phyloP scores from a whole-genome alignment of 2,329 filamentous ascomycete genomes.

The Trichoderma cornu-damae region DNA sequence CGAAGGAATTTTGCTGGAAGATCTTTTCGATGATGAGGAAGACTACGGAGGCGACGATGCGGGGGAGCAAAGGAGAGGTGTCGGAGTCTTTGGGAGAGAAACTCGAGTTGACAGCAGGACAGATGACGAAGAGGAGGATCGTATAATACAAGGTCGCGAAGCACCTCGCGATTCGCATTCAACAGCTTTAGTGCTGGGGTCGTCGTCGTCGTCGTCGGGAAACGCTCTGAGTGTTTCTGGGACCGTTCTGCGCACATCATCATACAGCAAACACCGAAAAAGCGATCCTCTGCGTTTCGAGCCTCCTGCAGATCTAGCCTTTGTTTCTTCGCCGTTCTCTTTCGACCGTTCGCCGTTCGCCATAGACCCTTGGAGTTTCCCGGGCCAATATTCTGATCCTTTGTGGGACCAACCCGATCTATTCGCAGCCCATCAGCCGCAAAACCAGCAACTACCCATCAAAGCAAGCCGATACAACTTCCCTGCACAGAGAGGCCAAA shows the following conservation, averaged over 20 bases:
- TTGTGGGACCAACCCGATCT: slow-evolving; percentile 14
- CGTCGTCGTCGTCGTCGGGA: slow-evolving; percentile 1
- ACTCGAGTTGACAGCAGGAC: neutral
- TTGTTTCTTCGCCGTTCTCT: slow-evolving; percentile 22
- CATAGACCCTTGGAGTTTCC: slow-evolving; percentile 17
- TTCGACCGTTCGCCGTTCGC: slow-evolving; percentile 21
- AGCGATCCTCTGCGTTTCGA: slow-evolving; percentile 13
- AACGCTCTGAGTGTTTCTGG: neutral
- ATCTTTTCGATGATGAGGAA: slow-evolving; percentile 27
- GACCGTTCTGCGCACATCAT: slow-evolving; percentile 2
- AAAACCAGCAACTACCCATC: neutral
- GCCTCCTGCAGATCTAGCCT: slow-evolving; percentile 12
- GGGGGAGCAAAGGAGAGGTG: neutral
- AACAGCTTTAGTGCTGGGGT: slow-evolving; percentile 15
- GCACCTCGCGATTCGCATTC: slow-evolving; percentile 4
- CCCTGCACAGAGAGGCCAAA: slow-evolving; percentile 28
- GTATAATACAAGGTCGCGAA: slow-evolving; percentile 19
- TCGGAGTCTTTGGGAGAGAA: neutral
- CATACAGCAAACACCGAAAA: slow-evolving; percentile 17
- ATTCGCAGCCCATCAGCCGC: neutral
- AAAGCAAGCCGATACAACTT: slow-evolving; percentile 30
- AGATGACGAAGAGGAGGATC: slow-evolving; percentile 19
- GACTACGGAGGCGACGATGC: slow-evolving; percentile 12
- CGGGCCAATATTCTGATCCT: slow-evolving; percentile 10
- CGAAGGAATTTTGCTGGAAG: slow-evolving; percentile 33